Evolutionary conservation across 1,284 basidiomycete genomes (phyloP).

Genomic region (Ustilago shanxiensis): DNA sequence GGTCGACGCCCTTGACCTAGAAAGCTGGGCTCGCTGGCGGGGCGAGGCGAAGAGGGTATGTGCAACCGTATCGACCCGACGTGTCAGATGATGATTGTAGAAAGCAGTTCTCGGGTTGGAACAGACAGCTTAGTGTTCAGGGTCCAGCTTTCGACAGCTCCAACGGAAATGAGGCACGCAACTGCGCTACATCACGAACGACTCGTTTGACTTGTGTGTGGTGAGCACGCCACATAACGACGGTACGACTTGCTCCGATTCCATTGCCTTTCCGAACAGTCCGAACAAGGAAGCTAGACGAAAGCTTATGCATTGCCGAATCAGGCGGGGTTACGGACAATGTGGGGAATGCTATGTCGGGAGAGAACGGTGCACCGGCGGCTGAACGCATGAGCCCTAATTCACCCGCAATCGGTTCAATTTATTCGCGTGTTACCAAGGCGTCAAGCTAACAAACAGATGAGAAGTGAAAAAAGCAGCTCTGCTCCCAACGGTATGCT

Average conservation of each 20-base stretch:
- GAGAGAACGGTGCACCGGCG: slow-evolving; percentile 2
- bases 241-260: slow-evolving; percentile 1
- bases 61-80: slow-evolving; percentile 4
- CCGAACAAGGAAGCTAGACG: background rate
- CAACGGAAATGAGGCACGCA: background rate
- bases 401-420: background rate
- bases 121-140: background rate
- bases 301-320: background rate
- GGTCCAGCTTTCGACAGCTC: slow-evolving; percentile 4
- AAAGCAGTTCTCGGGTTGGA: no score
- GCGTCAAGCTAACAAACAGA: background rate
- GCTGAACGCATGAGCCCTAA: background rate
- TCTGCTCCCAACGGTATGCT: no score
- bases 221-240: no score
- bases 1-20: background rate
- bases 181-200: background rate
- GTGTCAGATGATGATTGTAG: slow-evolving; percentile 5
- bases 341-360: background rate
- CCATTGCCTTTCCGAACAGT: background rate
- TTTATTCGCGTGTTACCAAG: background rate
- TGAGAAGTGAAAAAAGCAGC: no score
- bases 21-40: background rate
- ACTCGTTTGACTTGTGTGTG: background rate
- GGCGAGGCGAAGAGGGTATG: background rate
- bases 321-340: background rate